Conservation (phyloP, 2,329 filamentous ascomycete species). For the Penicillium sp. region DNA sequence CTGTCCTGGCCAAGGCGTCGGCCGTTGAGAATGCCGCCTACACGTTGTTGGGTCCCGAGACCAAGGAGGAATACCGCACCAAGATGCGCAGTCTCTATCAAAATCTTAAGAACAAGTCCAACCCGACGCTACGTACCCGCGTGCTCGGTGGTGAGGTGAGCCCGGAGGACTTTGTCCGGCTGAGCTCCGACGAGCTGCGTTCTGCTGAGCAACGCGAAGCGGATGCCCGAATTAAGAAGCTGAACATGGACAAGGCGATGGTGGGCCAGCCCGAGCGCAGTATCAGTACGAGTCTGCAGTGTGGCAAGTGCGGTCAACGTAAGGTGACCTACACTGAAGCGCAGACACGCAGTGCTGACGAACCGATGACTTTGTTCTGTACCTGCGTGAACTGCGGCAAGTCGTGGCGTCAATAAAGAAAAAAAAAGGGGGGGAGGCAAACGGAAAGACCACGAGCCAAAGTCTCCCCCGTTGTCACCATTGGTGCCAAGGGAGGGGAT, state of each 20-base stretch:
- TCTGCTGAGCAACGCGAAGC: conserved; percentile 71
- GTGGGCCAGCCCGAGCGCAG: conserved; percentile 87
- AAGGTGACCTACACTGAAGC: conserved; percentile 95
- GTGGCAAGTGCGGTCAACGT: conserved; percentile 85
- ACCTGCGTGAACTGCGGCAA: conserved; percentile 45
- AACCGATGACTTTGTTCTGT: conserved; percentile 58
- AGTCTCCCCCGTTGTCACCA: too few species aligned
- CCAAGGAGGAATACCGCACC: conserved; percentile 65
- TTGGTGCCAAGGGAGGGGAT: too few species aligned
- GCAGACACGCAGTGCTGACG: conserved; percentile 91
- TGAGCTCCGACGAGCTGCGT: conserved; percentile 88
- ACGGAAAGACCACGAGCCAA: too few species aligned
- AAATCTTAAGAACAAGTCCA: conserved; percentile 90
- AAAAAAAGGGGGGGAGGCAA: background rate
- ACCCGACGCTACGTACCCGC: conserved; percentile 66
- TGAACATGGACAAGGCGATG: conserved; percentile 97
- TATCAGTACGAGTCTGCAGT: conserved; percentile 80
- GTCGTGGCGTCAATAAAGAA: conserved; percentile 39
- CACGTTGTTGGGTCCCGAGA: conserved; percentile 63
- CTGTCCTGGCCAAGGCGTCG: conserved; percentile 60
- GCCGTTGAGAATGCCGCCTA: conserved; percentile 74
- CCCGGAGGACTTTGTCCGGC: conserved; percentile 69
- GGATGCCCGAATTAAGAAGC: conserved; percentile 70
- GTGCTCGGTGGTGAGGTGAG: conserved; percentile 70
- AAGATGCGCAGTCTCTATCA: conserved; percentile 91